These are phyloP conservation scores for Talaromyces amestolkiae DNA, from an alignment of 2,329 filamentous ascomycete genomes.

Conservation along the genomic window DNA sequence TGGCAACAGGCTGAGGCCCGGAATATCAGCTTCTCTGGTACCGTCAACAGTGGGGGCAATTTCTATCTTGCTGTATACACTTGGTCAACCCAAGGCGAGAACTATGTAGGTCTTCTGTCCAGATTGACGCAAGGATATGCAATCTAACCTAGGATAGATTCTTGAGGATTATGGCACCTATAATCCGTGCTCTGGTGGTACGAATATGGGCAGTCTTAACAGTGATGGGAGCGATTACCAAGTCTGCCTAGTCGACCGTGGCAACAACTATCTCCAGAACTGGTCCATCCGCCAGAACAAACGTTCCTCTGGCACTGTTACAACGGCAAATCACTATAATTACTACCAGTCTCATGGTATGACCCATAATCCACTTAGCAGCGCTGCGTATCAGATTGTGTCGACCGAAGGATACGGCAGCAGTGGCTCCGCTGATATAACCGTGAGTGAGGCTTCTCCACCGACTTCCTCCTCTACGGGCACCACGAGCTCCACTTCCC, in stretches of 20 bases:
- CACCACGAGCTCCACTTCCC: neutral
- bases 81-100: neutral
- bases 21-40: neutral
- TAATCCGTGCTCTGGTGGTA: slow-evolving; percentile 1
- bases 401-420: slow-evolving; percentile 5
- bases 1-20: neutral
- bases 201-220: neutral
- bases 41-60: neutral
- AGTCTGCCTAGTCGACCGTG: neutral
- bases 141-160: neutral
- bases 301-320: slow-evolving; percentile 1
- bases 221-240: slow-evolving; percentile 2
- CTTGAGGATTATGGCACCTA: slow-evolving; percentile 1
- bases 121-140: neutral
- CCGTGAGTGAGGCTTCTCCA: neutral
- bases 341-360: neutral
- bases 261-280: neutral
- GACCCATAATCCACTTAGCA: neutral
- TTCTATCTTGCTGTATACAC: slow-evolving; percentile 10
- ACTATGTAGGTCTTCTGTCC: neutral
- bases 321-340: slow-evolving; percentile 2
- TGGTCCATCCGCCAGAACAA: slow-evolving; percentile 6
- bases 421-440: neutral
- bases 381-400: slow-evolving; percentile 3
- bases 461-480: neutral